Evolutionary conservation across 305 asterid species (phyloP), one percentile per base, ranked within the genome.

Genomic region (Striga hermonthica): DNA sequence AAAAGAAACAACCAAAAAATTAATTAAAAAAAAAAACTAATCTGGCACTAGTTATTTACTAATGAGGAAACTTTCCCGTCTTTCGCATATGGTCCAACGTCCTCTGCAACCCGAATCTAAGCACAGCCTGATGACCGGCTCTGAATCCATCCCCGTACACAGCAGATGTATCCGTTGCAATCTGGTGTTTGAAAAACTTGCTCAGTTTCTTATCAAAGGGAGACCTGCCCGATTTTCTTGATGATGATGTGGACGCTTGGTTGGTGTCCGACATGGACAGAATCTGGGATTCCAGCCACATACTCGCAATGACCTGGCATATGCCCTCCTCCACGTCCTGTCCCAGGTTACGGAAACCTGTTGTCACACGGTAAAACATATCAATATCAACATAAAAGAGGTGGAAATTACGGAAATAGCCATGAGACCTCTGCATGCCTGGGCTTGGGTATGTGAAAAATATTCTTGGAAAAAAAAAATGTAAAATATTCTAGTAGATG

Each of bases 61-160:
- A 93, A 60, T 48, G 74, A 28, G 99, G 97, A 69, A 90, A 85
- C 38, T 75, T 81, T 52, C 96, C 97, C 0, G 96, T 88, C 82
- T 81, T 82, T 58, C 80, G 80, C 44, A 92, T 80, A 66, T 86
- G 90, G 63, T 87, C 88, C 62, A 92, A 76, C 13, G 98, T 92
- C 64, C 73, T 75, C 75, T 74, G 80, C 69, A 92, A 54, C 58
- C 98, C 98, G 57, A 84, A 89, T 69, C 77, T 77, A 54, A 68
- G 67, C 53, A 87, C 95, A 0, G 95, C 96, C 48, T 76, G 80
- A 48, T 84, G 83, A 66, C 90, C 98, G 16, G 84, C 86, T 70
- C 97, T 65, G 67, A 85, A 92, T n/a, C 98, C 96, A 45, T 92
- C 76, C 52, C 98, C 98, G 57, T 92, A 92, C 6, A 89, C 86